These are phyloP conservation scores for Colletotrichum chrysophilum DNA, from an alignment of 2,329 filamentous ascomycete genomes.

Conservation along the genomic window DNA sequence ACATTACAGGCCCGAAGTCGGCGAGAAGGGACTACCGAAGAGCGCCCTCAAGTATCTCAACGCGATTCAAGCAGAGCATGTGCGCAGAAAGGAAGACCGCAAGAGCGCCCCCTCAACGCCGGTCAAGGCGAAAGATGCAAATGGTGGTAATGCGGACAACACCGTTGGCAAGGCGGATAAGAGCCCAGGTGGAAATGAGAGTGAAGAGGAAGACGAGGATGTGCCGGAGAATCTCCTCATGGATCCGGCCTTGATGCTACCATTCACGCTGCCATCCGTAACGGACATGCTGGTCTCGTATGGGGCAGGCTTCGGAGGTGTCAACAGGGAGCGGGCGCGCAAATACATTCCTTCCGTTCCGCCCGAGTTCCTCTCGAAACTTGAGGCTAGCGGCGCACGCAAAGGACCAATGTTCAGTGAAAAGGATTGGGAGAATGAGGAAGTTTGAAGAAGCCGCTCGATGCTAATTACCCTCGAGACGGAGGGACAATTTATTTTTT, in stretches of 20 bases:
- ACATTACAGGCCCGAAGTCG: slow-evolving; percentile 93
- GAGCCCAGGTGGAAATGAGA: slow-evolving; percentile 32
- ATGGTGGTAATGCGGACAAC: slow-evolving; percentile 49
- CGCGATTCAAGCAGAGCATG: slow-evolving; percentile 77
- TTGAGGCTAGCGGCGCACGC: slow-evolving; percentile 67
- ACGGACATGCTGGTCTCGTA: slow-evolving; percentile 98
- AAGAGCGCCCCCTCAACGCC: slow-evolving; percentile 54
- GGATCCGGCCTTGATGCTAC: slow-evolving; percentile 90
- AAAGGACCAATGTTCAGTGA: slow-evolving; percentile 65
- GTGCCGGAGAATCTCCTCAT: slow-evolving; percentile 78
- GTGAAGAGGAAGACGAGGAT: slow-evolving; percentile 63
- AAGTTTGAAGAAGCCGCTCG: slow-evolving; percentile 42
- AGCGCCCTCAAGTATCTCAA: slow-evolving; percentile 86
- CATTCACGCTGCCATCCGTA: slow-evolving; percentile 92
- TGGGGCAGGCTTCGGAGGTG: slow-evolving; percentile 90
- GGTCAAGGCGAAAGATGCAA: slow-evolving; percentile 38
- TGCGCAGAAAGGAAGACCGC: slow-evolving; percentile 60
- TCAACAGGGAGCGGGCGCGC: slow-evolving; percentile 88
- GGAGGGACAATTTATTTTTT: not conserved
- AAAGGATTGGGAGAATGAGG: slow-evolving; percentile 72
- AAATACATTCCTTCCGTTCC: slow-evolving; percentile 97
- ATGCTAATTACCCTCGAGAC: not conserved
- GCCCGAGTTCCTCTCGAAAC: slow-evolving; percentile 87
- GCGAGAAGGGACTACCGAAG: slow-evolving; percentile 90
- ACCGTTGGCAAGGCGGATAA: slow-evolving; percentile 46